Base-by-base conservation (phyloP, 2,329 filamentous ascomycete genomes). In the Sporothrix luriei region DNA sequence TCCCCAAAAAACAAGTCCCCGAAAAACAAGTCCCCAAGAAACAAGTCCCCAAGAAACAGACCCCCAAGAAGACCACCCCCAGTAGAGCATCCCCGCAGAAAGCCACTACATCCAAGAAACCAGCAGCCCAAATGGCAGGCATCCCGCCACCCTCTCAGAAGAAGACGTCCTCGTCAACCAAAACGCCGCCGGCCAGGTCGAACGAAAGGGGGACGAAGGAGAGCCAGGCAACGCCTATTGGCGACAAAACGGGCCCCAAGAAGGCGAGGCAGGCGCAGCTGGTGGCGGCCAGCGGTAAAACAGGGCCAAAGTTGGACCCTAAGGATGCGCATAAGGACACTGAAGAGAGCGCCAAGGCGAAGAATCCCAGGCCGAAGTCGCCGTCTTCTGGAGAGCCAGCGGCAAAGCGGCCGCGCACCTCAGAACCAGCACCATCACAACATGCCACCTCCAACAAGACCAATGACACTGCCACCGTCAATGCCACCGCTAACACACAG, bases 351-450 rank as follows among this genome's bases (percentile, higher is more conserved):
- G 43, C 21, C 33, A 13, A n/a, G 48, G 64, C 49, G 21, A 66
- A 54, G 38, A 68, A 68, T 66, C 54, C 69, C 51, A 71, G 71
- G 57, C 38, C 55, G 21, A 52, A 51, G 3, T 43, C n/a, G 14
- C 54, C 57, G 3, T 40, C 68, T 21, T 21, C 51, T 3, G 40
- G 52, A 2, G 40, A 57, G 40, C 62, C 69, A 21, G n/a, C 57
- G 24, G 19, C 49, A 14, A 70, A 66, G 57, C 62, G 51, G 33
- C 21, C 46, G 38, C 69, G 33, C n/a, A 51, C 33, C 13, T 21
- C 26, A 2, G n/a, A 16, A 1, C 10, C 46, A 24, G 43, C 11
- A 3, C 3, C 40, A 14, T 26, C 24, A 3, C 59, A 57, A 26
- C 38, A 7, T 21, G 26, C n/a, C 26, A 9, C 24, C 19, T 29